Evolutionary conservation across 768 basidiomycete species (phyloP), one percentile per base, ranked within the genome.

Genomic region (Termitomyces sp.): DNA sequence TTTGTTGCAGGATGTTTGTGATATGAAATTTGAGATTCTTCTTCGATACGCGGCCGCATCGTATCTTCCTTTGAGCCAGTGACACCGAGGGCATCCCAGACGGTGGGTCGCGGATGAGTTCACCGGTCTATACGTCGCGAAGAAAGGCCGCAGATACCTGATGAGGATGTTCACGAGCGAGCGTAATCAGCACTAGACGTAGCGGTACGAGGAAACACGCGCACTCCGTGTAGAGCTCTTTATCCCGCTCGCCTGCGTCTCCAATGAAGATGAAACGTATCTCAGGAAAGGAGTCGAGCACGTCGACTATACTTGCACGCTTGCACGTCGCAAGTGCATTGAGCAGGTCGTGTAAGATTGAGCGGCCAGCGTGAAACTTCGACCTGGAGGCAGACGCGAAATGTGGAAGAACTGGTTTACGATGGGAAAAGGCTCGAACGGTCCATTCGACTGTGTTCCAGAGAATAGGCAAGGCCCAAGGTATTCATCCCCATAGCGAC

Each of bases 181-280:
- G 67, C 78, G 13, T 31, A 24, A 45, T 29, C 37, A 16, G 2
- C 22, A 37, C 47, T 16, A 34, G 45, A 18, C 18, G 15, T n/a
- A 33, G 53, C 9, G 31, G 41, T 12, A 53, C 28, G 44, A 41
- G 16, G 37, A 36, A 29, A n/a, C 36, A 44, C 1, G 69, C 77
- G 16, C 62, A 81, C 81, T 84, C 76, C 16, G 87, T 77, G 69
- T 98, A 98, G 1, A 98, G 77, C 70, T 98, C 94, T 44, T 98
- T 73, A 71, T 98, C 96, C 63, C 96, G 95, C 68, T 98, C 96
- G 34, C 95, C 96, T 0, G 87, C 85, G 69, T 98, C 96, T 7
- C 96, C 96, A 42, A 98, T 77, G 50, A 95, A 81, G 66, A 98
- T 71, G 72, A 98, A 97, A 39, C 72, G 75, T 1, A 89, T 84